Evolutionary conservation across 2,329 filamentous ascomycete genomes (phyloP).

Genomic region (Diplodia mutila): DNA sequence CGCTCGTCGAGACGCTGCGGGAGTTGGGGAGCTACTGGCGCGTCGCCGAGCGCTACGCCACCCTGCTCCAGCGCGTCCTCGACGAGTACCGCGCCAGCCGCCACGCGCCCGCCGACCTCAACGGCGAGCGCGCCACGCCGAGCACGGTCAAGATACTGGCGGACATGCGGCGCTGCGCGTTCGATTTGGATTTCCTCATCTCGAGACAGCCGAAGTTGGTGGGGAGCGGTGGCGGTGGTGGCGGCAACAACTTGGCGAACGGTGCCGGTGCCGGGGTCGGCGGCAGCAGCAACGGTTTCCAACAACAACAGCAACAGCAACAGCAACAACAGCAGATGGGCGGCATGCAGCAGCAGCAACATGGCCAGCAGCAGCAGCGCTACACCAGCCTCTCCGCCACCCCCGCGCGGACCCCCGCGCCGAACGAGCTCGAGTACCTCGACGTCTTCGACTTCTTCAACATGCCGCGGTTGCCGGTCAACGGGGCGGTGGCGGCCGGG

Average conservation of each 20-base stretch:
- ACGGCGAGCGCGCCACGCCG: constrained; percentile 61
- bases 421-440: constrained; percentile 85
- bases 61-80: constrained; percentile 77
- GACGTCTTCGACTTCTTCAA: constrained; percentile 97
- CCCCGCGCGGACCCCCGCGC: constrained; percentile 64
- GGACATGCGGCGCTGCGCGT: constrained; percentile 89
- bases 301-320: constrained; percentile 7
- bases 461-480: constrained; percentile 69
- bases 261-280: neutral
- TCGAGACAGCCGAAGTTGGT: constrained; percentile 68
- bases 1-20: constrained; percentile 80
- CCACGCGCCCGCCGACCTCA: constrained; percentile 50
- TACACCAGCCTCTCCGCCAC: constrained; percentile 32
- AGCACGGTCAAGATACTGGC: constrained; percentile 84
- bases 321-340: constrained; percentile 30
- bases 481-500: constrained; percentile 32
- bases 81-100: constrained; percentile 80
- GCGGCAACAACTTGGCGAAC: neutral
- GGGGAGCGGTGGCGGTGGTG: neutral
- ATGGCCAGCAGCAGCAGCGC: constrained; percentile 32
- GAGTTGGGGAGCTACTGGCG: constrained; percentile 85
- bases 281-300: neutral
- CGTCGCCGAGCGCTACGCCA: constrained; percentile 80
- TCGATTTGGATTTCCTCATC: constrained; percentile 88
- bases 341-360: constrained; percentile 35